Base-by-base conservation (phyloP, 2,329 filamentous ascomycete genomes). In the Pleurostoma richardsiae region DNA sequence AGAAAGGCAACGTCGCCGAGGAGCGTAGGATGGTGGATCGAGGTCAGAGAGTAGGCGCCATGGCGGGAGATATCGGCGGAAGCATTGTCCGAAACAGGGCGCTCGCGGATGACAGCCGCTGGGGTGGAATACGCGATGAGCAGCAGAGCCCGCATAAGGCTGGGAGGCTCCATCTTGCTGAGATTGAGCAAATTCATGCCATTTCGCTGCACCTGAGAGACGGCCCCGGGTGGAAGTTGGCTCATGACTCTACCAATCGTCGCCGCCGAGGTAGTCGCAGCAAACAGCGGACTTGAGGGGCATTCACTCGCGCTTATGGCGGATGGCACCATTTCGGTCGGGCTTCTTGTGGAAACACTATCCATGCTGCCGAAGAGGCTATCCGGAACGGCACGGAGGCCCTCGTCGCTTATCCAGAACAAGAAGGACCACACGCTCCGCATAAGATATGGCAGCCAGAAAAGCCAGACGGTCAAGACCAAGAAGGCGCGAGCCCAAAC, bases 331-430 rank as follows among this genome's bases (percentile, higher is more conserved):
- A 19, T 19, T 6, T 63, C 64, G 11, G 54, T 59, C 11, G 59
- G 57, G 40, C 59, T 56, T 19, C 58, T 54, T 30, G 58, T 43
- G 10, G 56, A 54, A 28, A 64, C 40, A 3, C 57, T 53, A 10
- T 56, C 29, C 39, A 19, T 29, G 27, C 1, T 40, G 29, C 28
- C 33, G 8, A 7, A 31, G 10, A 42, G 27, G 36, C 26, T 51
- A 46, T 19, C 54, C 10, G 11, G 42, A 43, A 7, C 49, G 44
- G 11, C 52, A 42, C 29, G 54, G 4, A 82, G 64, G 3, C 79
- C 88, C 76, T 70, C 88, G 76, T 96, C 91, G 50, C 88, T 91
- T 51, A 96, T 73, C 90, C 91, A 99, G 69, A 99, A 97, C 55
- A 97, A 77, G 50, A 90, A 86, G 38, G 92, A 83, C 95, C 94